Evolutionary conservation across 257 asterid species (phyloP).

Genomic region (Paulownia fortunei): DNA sequence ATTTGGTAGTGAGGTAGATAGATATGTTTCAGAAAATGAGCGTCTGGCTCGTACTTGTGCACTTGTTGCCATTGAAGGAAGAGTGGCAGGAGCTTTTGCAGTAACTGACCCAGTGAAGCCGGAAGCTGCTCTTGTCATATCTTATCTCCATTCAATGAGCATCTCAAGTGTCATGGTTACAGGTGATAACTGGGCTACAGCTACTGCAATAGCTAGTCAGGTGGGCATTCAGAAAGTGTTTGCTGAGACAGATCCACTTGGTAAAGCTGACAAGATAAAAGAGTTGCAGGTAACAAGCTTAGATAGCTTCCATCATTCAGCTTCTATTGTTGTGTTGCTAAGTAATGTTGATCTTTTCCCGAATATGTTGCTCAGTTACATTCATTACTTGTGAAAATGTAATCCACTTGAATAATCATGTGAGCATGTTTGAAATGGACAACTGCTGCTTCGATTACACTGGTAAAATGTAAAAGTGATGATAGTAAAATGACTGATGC

Average conservation of each 20-base stretch:
- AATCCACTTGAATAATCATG: not conserved
- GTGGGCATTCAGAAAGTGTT: constrained; percentile 86
- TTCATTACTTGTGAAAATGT: not conserved
- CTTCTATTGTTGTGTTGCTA: constrained; percentile 6
- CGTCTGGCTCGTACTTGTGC: constrained; percentile 89
- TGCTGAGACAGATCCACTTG: constrained; percentile 95
- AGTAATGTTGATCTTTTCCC: not conserved
- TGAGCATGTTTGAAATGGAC: not conserved
- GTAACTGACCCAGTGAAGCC: constrained; percentile 96
- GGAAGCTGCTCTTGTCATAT: constrained; percentile 71
- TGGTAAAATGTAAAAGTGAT: not conserved
- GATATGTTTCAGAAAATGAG: constrained; percentile 73
- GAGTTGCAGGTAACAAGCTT: constrained; percentile 78
- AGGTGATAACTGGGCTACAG: constrained; percentile 99
- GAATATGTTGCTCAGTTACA: not conserved
- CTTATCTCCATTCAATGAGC: constrained; percentile 76
- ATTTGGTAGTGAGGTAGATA: constrained; percentile 63
- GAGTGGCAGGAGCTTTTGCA: constrained; percentile 84
- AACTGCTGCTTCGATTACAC: not conserved
- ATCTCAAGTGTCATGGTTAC: constrained; percentile 93
- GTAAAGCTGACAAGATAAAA: constrained; percentile 92
- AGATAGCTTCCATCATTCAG: not conserved
- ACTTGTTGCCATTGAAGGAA: constrained; percentile 76
- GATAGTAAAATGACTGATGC: not conserved
- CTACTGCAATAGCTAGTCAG: constrained; percentile 78